phyloP scores from a whole-genome alignment of 495 filamentous ascomycete genomes.

The Aspergillus cavernicola region DNA sequence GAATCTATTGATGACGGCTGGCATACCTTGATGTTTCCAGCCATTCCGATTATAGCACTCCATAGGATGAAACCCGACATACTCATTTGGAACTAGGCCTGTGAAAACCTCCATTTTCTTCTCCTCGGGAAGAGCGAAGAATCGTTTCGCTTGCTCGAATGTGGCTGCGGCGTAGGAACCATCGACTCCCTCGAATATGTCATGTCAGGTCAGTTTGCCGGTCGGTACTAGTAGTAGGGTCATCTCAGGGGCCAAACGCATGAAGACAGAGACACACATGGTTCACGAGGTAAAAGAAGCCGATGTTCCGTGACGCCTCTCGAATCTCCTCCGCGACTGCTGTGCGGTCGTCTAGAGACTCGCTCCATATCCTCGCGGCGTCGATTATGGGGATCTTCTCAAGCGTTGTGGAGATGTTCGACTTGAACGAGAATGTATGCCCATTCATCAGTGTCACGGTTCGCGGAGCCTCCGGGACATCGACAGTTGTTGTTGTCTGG shows the following conservation, averaged over 20 bases:
- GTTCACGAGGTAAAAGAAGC: background rate
- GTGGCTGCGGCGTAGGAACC: background rate
- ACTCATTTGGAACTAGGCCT: background rate
- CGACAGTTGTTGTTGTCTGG: background rate
- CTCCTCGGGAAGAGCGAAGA: background rate
- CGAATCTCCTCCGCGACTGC: background rate
- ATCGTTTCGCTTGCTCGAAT: background rate
- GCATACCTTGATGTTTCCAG: background rate
- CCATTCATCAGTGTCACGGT: background rate
- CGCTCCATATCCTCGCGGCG: background rate
- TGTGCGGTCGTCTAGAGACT: background rate
- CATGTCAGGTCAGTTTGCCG: background rate
- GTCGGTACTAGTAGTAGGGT: too few relatives aligned
- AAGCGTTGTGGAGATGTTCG: background rate
- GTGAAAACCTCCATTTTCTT: slow-evolving; percentile 1
- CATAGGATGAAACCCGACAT: background rate
- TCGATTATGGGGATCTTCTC: background rate
- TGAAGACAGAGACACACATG: background rate
- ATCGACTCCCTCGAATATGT: background rate
- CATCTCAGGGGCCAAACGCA: too few relatives aligned
- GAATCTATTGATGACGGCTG: background rate
- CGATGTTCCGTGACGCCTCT: background rate
- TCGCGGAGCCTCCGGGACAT: background rate
- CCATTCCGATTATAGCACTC: background rate
- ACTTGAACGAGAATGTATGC: background rate